Evolutionary conservation across 495 filamentous ascomycete species (phyloP).

Genomic region (Xylaria flabelliformis): DNA sequence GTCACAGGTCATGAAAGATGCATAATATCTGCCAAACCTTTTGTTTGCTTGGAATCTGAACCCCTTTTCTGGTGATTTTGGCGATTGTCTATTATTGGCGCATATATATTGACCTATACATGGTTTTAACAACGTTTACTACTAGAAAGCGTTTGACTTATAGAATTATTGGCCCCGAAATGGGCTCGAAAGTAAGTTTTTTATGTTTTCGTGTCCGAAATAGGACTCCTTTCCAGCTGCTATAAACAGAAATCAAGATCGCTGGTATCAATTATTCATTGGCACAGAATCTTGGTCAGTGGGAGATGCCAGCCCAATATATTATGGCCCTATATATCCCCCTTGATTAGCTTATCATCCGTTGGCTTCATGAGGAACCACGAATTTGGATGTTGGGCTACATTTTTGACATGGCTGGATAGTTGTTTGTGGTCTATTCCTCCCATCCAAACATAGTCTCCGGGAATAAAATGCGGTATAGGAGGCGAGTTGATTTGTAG

Average conservation of each 20-base stretch:
- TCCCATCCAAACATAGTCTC: background rate
- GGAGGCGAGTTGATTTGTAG: background rate
- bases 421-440: background rate
- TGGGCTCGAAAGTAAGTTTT: too few species aligned
- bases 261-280: too few species aligned
- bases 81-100: background rate
- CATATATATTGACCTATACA: background rate
- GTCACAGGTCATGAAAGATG: background rate
- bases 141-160: too few species aligned
- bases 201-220: too few species aligned
- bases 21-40: too few species aligned
- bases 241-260: too few species aligned
- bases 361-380: background rate
- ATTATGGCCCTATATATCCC: too few species aligned
- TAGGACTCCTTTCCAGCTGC: too few species aligned
- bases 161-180: too few species aligned
- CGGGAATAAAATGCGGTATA: background rate
- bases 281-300: too few species aligned
- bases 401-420: background rate
- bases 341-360: background rate
- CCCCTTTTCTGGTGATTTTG: background rate
- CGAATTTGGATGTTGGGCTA: background rate
- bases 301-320: too few species aligned
- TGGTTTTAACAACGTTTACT: background rate
- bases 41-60: background rate